phyloP scores from a whole-genome alignment of 139 green algal species.

The Limnomonas spitsbergensis region DNA sequence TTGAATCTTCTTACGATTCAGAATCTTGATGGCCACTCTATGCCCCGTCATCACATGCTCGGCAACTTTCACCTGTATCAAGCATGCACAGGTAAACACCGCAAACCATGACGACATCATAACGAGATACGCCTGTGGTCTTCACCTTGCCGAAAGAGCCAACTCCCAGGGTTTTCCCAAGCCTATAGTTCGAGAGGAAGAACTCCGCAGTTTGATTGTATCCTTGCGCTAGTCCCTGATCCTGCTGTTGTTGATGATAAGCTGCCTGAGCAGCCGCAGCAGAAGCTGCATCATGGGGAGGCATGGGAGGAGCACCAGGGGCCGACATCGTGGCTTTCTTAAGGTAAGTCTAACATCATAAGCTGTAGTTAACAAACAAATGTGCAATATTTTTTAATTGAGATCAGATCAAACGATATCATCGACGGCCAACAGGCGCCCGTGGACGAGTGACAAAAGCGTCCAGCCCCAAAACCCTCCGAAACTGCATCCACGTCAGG shows the following conservation, averaged over 20 bases:
- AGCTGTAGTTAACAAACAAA: too few species aligned
- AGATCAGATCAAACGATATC: too few species aligned
- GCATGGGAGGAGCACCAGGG: not conserved
- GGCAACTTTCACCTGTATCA: slow-evolving; percentile 86
- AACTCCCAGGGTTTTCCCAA: slow-evolving; percentile 98
- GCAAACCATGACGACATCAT: not conserved
- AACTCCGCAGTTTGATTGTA: slow-evolving; percentile 64
- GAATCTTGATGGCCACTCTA: slow-evolving; percentile 99
- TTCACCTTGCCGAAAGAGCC: slow-evolving; percentile 96
- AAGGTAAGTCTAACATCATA: too few species aligned
- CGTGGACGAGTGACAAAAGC: too few species aligned
- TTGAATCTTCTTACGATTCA: slow-evolving; percentile 98
- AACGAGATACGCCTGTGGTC: too few species aligned
- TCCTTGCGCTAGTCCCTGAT: slow-evolving; percentile 5
- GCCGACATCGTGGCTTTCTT: too few species aligned
- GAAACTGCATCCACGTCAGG: too few species aligned
- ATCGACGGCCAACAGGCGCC: too few species aligned
- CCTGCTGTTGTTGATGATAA: not conserved
- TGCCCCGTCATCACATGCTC: slow-evolving; percentile 96
- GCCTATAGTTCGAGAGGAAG: slow-evolving; percentile 92
- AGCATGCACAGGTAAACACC: not conserved
- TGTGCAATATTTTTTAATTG: too few species aligned
- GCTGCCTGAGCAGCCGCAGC: not conserved
- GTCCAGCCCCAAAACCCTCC: too few species aligned
- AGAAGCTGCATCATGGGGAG: not conserved